A percentile compares a stretch with the other conserved stretches of the same genome.
These are phyloP conservation scores for Darksidea phi DNA, from an alignment of 495 filamentous ascomycete species.

Conservation along the genomic window DNA sequence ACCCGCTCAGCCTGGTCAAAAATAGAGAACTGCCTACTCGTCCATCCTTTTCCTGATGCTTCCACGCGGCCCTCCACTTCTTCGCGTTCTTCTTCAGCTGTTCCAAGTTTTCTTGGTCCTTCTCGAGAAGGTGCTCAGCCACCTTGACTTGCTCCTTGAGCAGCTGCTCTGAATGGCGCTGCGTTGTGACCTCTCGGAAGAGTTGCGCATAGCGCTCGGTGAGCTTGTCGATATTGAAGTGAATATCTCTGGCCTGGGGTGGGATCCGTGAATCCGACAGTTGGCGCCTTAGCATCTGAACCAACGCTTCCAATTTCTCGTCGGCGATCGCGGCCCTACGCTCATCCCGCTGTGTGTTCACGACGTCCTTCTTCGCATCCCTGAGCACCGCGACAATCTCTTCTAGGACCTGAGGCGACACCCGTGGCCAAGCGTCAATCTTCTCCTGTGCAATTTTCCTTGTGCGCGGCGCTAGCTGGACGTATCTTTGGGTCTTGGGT, in stretches of 20 bases:
- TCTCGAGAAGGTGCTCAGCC: conserved; percentile 53
- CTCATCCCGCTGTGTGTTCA: conserved; percentile 55
- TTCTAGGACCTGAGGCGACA: conserved; percentile 6
- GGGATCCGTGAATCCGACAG: conserved; percentile 63
- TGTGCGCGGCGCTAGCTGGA: conserved; percentile 49
- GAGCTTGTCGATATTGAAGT: conserved; percentile 62
- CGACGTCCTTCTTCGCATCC: conserved; percentile 37
- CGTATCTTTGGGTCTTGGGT: background rate
- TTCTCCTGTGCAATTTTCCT: conserved; percentile 55
- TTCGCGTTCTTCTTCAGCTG: conserved; percentile 57
- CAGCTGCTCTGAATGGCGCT: conserved; percentile 55
- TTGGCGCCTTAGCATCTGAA: conserved; percentile 51
- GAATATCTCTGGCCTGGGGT: conserved; percentile 53
- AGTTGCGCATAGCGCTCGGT: conserved; percentile 55
- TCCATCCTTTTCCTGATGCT: conserved; percentile 51
- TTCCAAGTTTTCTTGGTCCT: conserved; percentile 53
- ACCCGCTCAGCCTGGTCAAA: conserved; percentile 4
- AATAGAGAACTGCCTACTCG: background rate
- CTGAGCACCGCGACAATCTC: conserved; percentile 9
- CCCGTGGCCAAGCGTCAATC: conserved; percentile 17
- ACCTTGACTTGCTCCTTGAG: conserved; percentile 55
- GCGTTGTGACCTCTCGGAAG: conserved; percentile 47
- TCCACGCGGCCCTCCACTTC: conserved; percentile 48
- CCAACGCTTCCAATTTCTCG: conserved; percentile 50
- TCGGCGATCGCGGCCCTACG: conserved; percentile 58